These are phyloP conservation scores for Colletotrichum higginsianum DNA, from an alignment of 2,329 filamentous ascomycete species.

Conservation along the genomic window DNA sequence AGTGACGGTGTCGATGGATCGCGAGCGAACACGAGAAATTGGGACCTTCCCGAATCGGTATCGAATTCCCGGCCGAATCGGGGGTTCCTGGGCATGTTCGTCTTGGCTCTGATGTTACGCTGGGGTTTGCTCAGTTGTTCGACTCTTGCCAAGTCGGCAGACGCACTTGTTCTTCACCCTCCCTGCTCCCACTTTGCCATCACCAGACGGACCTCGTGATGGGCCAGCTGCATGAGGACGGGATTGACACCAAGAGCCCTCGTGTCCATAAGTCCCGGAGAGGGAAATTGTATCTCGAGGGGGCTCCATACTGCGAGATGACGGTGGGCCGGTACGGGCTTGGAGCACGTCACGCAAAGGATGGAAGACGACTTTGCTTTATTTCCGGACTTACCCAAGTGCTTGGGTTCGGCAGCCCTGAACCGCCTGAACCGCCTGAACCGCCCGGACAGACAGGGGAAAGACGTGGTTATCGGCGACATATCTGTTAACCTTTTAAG, in stretches of 20 bases:
- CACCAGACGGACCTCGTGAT: not conserved
- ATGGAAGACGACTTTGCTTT: not conserved
- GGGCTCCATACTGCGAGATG: slow-evolving; percentile 1
- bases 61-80: slow-evolving; percentile 17
- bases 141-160: slow-evolving; percentile 24
- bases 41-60: slow-evolving; percentile 29
- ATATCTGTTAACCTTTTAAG: not conserved
- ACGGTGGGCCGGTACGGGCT: slow-evolving; percentile 5
- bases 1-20: slow-evolving; percentile 4
- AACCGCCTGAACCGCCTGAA: too few relatives aligned
- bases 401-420: too few relatives aligned
- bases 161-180: not conserved
- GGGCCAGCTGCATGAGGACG: not conserved
- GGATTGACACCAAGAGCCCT: too few relatives aligned
- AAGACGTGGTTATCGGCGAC: not conserved
- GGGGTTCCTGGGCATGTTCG: slow-evolving; percentile 9
- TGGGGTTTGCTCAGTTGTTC: not conserved
- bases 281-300: too few relatives aligned
- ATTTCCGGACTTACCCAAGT: not conserved
- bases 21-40: slow-evolving; percentile 35
- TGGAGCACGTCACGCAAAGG: slow-evolving; percentile 23
- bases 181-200: not conserved
- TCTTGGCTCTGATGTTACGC: slow-evolving; percentile 10
- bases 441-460: too few relatives aligned
- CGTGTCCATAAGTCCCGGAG: too few relatives aligned